phyloP scores from a whole-genome alignment of 495 filamentous ascomycete genomes.

The Penicillium daleae region DNA sequence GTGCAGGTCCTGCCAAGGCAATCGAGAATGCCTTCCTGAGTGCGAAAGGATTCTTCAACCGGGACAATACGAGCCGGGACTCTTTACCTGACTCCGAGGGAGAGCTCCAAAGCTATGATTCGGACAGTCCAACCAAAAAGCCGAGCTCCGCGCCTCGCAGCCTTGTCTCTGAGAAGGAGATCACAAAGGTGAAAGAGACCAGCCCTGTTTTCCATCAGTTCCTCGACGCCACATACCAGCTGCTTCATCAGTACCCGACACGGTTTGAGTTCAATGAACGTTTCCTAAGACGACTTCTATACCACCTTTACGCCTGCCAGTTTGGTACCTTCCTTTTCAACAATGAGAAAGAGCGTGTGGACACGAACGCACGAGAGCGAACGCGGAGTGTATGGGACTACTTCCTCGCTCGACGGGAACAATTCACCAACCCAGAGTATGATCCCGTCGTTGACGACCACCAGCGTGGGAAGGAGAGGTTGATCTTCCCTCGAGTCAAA shows the following conservation, averaged over 20 bases:
- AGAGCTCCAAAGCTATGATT: constrained; percentile 62
- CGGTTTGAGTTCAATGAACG: constrained; percentile 98
- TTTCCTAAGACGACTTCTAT: constrained; percentile 86
- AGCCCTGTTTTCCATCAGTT: constrained; percentile 99
- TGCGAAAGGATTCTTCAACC: constrained; percentile 88
- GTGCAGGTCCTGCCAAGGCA: constrained; percentile 64
- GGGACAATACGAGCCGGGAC: constrained; percentile 70
- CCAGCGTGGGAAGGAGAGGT: constrained; percentile 74
- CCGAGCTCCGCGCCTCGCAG: constrained; percentile 43
- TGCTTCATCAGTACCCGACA: constrained; percentile 83
- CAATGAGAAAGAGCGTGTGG: constrained; percentile 84
- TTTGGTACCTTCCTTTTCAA: constrained; percentile 97
- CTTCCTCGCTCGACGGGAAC: constrained; percentile 75
- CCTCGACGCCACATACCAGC: constrained; percentile 91
- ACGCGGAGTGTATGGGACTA: constrained; percentile 96
- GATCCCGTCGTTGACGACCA: constrained; percentile 76
- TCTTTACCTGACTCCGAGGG: constrained; percentile 63
- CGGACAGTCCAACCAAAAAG: constrained; percentile 48
- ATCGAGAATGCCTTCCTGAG: constrained; percentile 85
- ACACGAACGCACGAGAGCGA: constrained; percentile 68
- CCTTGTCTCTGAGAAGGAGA: constrained; percentile 50
- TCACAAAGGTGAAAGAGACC: constrained; percentile 79
- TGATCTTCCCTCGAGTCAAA: constrained; percentile 75
- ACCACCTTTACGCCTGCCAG: constrained; percentile 94
- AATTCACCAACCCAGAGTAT: constrained; percentile 83